Conservation (phyloP, 768 basidiomycete genomes). For the Mycena polygramma region DNA sequence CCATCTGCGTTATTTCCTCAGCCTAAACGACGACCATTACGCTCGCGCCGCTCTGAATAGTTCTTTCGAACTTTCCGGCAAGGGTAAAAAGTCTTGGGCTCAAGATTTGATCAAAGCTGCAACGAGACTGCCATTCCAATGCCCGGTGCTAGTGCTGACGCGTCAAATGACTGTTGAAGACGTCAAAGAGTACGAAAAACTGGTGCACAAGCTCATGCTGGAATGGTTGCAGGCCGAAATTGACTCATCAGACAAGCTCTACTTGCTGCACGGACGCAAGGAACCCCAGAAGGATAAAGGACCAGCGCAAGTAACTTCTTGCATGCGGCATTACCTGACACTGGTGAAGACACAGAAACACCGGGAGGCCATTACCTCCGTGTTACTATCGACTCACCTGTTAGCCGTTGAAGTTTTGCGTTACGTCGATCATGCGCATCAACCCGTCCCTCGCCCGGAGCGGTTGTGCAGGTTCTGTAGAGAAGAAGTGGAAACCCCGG, state of each 20-base stretch:
- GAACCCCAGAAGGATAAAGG: constrained; percentile 2
- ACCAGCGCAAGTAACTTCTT: neutral
- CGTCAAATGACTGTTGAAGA: neutral
- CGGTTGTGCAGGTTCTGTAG: constrained; percentile 30
- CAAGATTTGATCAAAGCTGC: neutral
- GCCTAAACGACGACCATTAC: constrained; percentile 1
- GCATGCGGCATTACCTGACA: constrained; percentile 34
- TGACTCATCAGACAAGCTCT: constrained; percentile 19
- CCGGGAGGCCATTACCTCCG: constrained; percentile 27
- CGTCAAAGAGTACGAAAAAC: neutral
- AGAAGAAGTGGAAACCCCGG: constrained; percentile 10
- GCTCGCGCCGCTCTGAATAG: neutral
- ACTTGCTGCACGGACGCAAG: constrained; percentile 1
- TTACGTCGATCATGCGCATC: neutral
- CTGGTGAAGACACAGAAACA: constrained; percentile 16
- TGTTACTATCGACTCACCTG: constrained; percentile 32
- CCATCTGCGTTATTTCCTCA: constrained; percentile 35
- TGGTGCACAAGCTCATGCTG: neutral
- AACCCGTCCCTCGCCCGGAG: constrained; percentile 4
- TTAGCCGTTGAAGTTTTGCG: constrained; percentile 37
- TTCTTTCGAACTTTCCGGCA: neutral
- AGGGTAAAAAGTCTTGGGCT: neutral
- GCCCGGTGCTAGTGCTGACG: neutral
- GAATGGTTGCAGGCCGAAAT: constrained; percentile 11
- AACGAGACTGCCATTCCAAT: constrained; percentile 9